Evolutionary conservation across 768 basidiomycete genomes (phyloP).

Genomic region (Vararia minispora): DNA sequence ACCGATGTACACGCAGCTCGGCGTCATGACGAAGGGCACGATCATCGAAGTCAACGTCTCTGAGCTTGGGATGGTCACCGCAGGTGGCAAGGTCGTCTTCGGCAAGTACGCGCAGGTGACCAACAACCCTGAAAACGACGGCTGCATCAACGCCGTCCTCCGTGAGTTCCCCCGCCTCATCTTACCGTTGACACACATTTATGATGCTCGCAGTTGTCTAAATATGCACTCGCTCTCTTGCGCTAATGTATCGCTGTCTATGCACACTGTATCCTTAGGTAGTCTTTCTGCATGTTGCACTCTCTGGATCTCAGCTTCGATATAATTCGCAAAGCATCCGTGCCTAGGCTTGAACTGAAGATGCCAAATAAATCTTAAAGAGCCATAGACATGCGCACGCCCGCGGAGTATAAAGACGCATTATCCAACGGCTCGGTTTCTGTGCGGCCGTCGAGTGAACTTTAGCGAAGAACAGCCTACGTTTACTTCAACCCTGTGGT

Average conservation of each 20-base stretch:
- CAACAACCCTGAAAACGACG: constrained; percentile 94
- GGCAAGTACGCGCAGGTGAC: constrained; percentile 92
- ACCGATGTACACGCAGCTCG: constrained; percentile 93
- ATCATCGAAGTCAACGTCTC: constrained; percentile 99
- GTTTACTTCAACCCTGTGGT: no score
- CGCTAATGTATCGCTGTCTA: constrained; percentile 2
- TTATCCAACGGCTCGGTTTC: no score
- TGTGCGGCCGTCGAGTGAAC: no score
- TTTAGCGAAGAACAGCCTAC: no score
- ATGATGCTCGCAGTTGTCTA: constrained; percentile 21
- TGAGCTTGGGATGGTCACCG: constrained; percentile 93
- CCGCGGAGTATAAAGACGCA: no score
- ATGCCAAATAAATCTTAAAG: no score
- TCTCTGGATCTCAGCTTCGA: no score
- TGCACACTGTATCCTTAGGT: neutral
- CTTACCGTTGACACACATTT: neutral
- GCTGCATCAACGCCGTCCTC: constrained; percentile 91
- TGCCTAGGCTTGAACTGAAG: no score
- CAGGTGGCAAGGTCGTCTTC: constrained; percentile 90
- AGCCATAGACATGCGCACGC: no score
- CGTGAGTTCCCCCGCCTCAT: constrained; percentile 37
- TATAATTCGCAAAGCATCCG: no score
- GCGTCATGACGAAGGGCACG: constrained; percentile 97
- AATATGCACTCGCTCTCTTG: no score
- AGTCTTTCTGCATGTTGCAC: neutral